Evolutionary conservation across 805 yeast species (phyloP), one percentile per base, ranked within the genome.

Genomic region (Saturnispora besseyi): DNA sequence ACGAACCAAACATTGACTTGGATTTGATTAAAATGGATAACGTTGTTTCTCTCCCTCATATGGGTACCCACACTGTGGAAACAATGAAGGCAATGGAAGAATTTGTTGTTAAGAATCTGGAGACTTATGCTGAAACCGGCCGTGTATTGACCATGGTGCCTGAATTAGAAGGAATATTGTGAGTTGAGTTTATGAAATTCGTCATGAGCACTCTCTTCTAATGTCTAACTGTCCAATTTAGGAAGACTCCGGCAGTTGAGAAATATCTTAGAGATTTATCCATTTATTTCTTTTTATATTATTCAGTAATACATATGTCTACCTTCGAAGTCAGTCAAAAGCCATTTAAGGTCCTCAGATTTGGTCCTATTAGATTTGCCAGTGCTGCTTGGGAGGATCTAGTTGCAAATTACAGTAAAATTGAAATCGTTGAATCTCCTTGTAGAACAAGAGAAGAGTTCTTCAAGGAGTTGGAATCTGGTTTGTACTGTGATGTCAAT

Each of bases 11-110:
- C 54, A 84, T 79, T n/a, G 75, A 83, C 41, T 66, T 74, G 60
- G 89, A 84, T 53, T 68, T 85, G 54, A 66, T 75, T 45, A 68
- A 70, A 30, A 66, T 83, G 66, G 84, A 86, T 12, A 82, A 83
- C 55, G 87, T 81, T n/a, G 73, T 84, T 11, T 77, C 86, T 33
- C 70, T 86, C 56, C 97, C 97, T 13, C 97, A 89, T 64, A 81
- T 87, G 84, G 97, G 96, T 28, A 87, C 96, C 0, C 81, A 80
- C 62, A 72, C 91, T 4, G 66, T 67, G 47, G 95, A 88, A 66
- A 84, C 96, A 3, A 78, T 84, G 60, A 68, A 72, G 57, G 76
- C 76, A 57, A 87, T 93, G 96, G 96, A 90, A 68, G 80, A 78
- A 57, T 78, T 78, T 63, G 87, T 83, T 31, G 80, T 86, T 28